A percentile compares a stretch with the other conserved stretches of the same genome.
These are phyloP conservation scores for maize (Zea mays) DNA, from an alignment of 176 grass and related monocot genomes.

Conservation along the genomic window DNA sequence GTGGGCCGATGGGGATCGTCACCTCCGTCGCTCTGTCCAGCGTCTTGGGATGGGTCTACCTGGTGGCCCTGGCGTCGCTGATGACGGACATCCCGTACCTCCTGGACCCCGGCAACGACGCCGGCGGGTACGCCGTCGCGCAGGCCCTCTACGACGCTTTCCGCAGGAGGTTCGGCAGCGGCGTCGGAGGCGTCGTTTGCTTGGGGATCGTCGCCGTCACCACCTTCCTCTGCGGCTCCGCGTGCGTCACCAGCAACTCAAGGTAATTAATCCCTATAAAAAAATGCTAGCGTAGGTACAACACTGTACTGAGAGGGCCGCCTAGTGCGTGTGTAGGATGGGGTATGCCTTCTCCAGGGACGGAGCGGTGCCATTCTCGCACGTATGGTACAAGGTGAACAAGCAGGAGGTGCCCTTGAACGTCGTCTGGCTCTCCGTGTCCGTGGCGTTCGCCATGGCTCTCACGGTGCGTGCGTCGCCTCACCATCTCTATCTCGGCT, in stretches of 20 bases:
- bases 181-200: conserved; percentile 55
- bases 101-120: conserved; percentile 51
- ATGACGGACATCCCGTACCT: conserved; percentile 60
- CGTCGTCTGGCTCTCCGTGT: conserved; percentile 70
- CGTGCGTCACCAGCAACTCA: conserved; percentile 60
- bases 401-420: conserved; percentile 64
- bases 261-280: conserved; percentile 18
- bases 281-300: too few relatives aligned
- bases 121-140: conserved; percentile 70
- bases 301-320: too few relatives aligned
- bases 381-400: conserved; percentile 54
- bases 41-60: conserved; percentile 56
- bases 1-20: conserved; percentile 63
- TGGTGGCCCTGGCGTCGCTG: conserved; percentile 53
- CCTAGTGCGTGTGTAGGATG: conserved; percentile 37
- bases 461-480: conserved; percentile 36
- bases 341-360: conserved; percentile 78
- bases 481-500: neutral
- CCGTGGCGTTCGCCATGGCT: conserved; percentile 64
- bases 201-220: conserved; percentile 52
- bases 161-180: conserved; percentile 51
- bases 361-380: conserved; percentile 64
- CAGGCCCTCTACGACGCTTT: conserved; percentile 56
- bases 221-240: conserved; percentile 54
- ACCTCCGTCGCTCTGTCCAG: conserved; percentile 51